Evolutionary conservation across 176 grass and related monocot species (phyloP).

Genomic region (Alopecurus myosuroides): DNA sequence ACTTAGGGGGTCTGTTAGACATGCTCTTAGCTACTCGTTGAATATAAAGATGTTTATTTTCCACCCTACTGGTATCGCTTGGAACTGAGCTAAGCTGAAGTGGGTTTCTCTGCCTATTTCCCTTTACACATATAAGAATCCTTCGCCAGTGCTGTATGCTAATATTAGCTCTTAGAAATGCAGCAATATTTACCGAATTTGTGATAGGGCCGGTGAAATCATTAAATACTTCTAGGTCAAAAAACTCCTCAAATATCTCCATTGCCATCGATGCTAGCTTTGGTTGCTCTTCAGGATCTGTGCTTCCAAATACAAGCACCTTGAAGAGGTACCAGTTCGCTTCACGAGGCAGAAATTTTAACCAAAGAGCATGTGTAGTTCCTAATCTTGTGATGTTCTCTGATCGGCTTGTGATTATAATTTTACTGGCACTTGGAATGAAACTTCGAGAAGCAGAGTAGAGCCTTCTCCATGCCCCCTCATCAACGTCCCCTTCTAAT

Average conservation of each 20-base stretch:
- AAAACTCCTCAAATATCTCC: neutral
- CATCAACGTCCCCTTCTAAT: neutral
- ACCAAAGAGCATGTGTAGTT: neutral
- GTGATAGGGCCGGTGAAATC: neutral
- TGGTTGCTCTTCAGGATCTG: neutral
- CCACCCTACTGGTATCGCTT: neutral
- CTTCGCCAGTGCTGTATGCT: neutral
- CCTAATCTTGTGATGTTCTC: neutral
- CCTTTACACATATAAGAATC: neutral
- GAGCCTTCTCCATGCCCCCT: neutral
- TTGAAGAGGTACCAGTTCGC: constrained; percentile 6
- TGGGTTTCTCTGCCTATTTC: neutral
- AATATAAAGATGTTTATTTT: neutral
- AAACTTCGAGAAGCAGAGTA: neutral
- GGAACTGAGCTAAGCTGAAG: neutral
- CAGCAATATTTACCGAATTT: neutral
- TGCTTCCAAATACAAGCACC: constrained; percentile 17
- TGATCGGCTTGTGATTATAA: neutral
- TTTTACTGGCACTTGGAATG: constrained; percentile 15
- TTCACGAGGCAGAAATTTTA: neutral
- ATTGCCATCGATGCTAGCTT: constrained; percentile 7
- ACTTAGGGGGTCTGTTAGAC: too few relatives aligned
- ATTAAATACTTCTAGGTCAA: neutral
- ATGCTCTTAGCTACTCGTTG: neutral
- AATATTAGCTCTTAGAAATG: neutral